These are phyloP conservation scores for Pleurotus citrinopileatus DNA, from an alignment of 768 basidiomycete genomes.

Conservation along the genomic window DNA sequence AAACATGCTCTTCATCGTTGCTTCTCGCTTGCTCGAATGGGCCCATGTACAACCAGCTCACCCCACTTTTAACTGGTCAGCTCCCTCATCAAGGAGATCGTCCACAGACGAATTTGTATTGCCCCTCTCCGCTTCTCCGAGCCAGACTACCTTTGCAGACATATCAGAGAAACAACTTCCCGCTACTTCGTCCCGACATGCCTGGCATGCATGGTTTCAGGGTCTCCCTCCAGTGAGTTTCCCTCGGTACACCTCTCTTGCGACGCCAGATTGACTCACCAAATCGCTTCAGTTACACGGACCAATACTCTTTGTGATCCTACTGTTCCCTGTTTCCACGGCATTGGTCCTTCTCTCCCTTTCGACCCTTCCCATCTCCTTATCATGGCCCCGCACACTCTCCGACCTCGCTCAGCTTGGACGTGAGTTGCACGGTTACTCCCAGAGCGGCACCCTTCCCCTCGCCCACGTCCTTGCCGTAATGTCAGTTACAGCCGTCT, in stretches of 20 bases:
- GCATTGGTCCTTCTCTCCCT: slow-evolving; percentile 60
- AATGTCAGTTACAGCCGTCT: slow-evolving; percentile 79
- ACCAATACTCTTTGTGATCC: slow-evolving; percentile 40
- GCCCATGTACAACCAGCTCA: slow-evolving; percentile 44
- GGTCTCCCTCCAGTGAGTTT: slow-evolving; percentile 30
- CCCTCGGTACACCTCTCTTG: slow-evolving; percentile 6
- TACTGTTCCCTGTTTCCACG: slow-evolving; percentile 65
- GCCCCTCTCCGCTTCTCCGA: slow-evolving; percentile 53
- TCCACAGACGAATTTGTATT: slow-evolving; percentile 45
- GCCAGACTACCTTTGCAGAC: slow-evolving; percentile 33
- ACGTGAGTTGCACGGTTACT: slow-evolving; percentile 73
- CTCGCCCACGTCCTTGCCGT: slow-evolving; percentile 79
- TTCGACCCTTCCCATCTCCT: slow-evolving; percentile 68
- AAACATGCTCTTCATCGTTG: slow-evolving; percentile 50
- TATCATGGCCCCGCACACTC: slow-evolving; percentile 74
- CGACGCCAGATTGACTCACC: slow-evolving; percentile 6
- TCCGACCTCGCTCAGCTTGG: slow-evolving; percentile 75
- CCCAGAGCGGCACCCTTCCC: slow-evolving; percentile 62
- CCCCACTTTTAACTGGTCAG: slow-evolving; percentile 36
- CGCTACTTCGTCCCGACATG: slow-evolving; percentile 16
- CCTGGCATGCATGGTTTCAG: slow-evolving; percentile 22
- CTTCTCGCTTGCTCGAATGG: slow-evolving; percentile 51
- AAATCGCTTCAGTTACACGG: slow-evolving; percentile 29
- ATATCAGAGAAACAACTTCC: slow-evolving; percentile 35
- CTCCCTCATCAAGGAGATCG: slow-evolving; percentile 43